Evolutionary conservation across 257 asterid species (phyloP).

Genomic region (Agastache rugosa): DNA sequence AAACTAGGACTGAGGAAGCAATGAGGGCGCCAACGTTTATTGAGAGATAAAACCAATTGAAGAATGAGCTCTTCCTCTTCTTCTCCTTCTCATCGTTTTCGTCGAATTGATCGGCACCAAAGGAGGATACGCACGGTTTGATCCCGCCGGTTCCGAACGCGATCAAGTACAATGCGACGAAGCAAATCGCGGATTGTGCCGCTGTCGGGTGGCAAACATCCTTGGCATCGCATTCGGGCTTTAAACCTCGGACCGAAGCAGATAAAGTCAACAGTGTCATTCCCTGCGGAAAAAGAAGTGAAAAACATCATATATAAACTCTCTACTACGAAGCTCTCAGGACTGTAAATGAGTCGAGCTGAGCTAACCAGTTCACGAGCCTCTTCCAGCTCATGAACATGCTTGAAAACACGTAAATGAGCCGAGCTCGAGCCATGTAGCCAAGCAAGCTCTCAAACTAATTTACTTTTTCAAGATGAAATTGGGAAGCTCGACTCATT

Average conservation of each 20-base stretch:
- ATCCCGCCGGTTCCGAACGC: conserved; percentile 96
- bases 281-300: conserved; percentile 50
- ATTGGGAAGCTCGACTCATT: too few species aligned
- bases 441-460: too few species aligned
- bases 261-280: conserved; percentile 81
- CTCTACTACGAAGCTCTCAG: too few species aligned
- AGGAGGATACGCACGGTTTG: conserved; percentile 93
- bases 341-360: neutral
- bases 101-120: conserved; percentile 93
- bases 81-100: conserved; percentile 69
- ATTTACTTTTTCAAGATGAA: too few species aligned
- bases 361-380: too few species aligned
- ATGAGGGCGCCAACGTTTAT: conserved; percentile 85
- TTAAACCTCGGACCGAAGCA: conserved; percentile 65
- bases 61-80: conserved; percentile 79
- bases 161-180: conserved; percentile 66
- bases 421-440: neutral
- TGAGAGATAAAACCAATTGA: conserved; percentile 87
- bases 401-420: neutral
- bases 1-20: conserved; percentile 81
- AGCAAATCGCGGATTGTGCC: conserved; percentile 52
- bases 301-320: neutral
- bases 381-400: too few species aligned
- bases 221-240: conserved; percentile 49
- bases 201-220: conserved; percentile 57